Base-by-base conservation (phyloP, 179 eudicot species). In the Beta macrorhiza region DNA sequence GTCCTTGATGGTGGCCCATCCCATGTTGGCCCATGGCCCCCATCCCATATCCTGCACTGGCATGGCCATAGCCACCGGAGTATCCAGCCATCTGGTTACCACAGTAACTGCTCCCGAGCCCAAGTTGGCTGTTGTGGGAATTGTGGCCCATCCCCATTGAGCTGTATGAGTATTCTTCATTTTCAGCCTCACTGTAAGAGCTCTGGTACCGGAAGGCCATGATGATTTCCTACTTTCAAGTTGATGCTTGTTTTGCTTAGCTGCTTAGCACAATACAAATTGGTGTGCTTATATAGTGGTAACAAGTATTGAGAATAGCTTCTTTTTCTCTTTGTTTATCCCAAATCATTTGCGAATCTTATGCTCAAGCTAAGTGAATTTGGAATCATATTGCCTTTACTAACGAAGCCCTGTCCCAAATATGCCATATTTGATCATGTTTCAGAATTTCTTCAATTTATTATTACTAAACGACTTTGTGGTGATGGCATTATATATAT, bases 141-240 rank as follows among this genome's bases (percentile, higher is more conserved):
- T 17, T 74, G 65, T 55, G 56, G 53, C 83, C 78, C 74, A 80
- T 7, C 32, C 77, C 58, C 76, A 58, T 64, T 32, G 3, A 1
- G 71, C 82, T 82, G 67, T 42, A 71, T 71, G 78, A 65, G 61
- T 7, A 74, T 45, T 76, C 78, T 79, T 82, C 76, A 45, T 69
- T 77, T 83, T 82, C 81, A 58, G 87, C 59, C 79, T 79, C 83
- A 15, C 17, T 61, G 78, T 82, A 78, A 72, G 75, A 64, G 67
- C 85, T 82, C 80, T 85, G 81, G 76, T 45, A 73, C 25, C 67
- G 77, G 76, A 56, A 79, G 76, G 57, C 78, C 87, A 82, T 85
- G 67, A 5, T 71, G 75, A 16, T 69, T 52, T 52, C 17, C 47
- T 25, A 37, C 7, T 62, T 53, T 16, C 70, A 67, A 65, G 3